Base-by-base conservation (phyloP, 805 yeast species). In the Ogataea trehalophila region DNA sequence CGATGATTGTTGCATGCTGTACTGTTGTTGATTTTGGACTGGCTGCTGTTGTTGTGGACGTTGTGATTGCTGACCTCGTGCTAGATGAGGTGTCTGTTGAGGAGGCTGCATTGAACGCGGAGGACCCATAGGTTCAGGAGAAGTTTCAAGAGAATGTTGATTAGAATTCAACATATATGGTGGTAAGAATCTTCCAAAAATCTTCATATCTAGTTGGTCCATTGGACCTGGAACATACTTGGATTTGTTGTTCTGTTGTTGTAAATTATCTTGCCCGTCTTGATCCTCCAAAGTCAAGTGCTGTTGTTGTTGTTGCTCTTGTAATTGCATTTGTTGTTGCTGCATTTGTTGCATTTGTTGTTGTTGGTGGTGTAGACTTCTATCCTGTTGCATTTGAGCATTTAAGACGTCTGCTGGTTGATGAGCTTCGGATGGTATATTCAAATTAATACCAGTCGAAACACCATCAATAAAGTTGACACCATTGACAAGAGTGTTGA, bases 111-210 rank as follows among this genome's bases (percentile, higher is more conserved):
- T 35, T 18, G 23, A 39, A 8, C 37, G 34, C n/a, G 42, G 42
- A 34, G 48, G 46, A 14, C 33, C 42, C 31, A 26, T 41, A 1
- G 52, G 53, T 38, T 50, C 53, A 29, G 56, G 59, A 5, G 54
- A 48, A 5, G 26, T 38, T 11, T 48, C 54, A 5, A 50, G 35
- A 1, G 54, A 45, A 9, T 48, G 51, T 37, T 50, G 50, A 36
- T 47, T 54, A n/a, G 61, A 58, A 44, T 67, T 66, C 39, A 82
- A 71, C 95, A 87, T 87, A 61, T 86, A 87, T 3, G 95, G 94
- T 2, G 96, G 96, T 42, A 87, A 61, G 53, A 85, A 83, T 37
- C 87, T 70, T 1, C 96, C 97, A 70, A 89, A 89, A 17, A 89
- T 75, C 59, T 87, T 91, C 59, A 87, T 80, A 62, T 89, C 97